A percentile compares a stretch with the other conserved stretches of the same genome.
These are phyloP conservation scores for Ambrosiella beaveri DNA, from an alignment of 2,329 filamentous ascomycete species.

Conservation along the genomic window DNA sequence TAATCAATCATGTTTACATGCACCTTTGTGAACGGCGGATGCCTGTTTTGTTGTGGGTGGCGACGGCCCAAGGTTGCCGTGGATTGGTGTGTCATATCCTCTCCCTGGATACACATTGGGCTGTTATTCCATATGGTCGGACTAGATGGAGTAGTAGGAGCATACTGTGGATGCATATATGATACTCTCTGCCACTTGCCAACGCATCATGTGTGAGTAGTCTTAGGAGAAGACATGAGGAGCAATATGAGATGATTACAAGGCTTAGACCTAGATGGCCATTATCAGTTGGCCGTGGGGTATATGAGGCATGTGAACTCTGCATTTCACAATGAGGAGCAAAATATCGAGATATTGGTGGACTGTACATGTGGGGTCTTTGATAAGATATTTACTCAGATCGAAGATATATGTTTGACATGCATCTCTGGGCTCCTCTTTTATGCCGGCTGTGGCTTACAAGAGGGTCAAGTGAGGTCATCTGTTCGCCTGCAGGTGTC, in stretches of 20 bases:
- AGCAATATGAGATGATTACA: background rate
- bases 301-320: background rate
- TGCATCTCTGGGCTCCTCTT: no score
- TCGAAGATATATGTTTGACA: no score
- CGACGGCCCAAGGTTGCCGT: no score
- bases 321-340: no score
- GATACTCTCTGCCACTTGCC: background rate
- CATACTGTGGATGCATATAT: background rate
- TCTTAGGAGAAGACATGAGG: background rate
- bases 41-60: no score
- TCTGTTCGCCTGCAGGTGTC: background rate
- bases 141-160: background rate
- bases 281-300: background rate
- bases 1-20: background rate
- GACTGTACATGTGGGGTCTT: no score
- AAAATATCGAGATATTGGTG: no score
- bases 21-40: background rate
- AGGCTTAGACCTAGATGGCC: background rate
- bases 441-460: background rate
- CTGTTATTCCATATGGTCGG: background rate
- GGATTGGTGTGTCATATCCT: no score
- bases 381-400: no score
- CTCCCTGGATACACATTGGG: background rate
- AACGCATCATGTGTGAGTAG: slow-evolving; percentile 10
- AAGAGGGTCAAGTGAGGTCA: background rate